These are phyloP conservation scores for Rhododendron henanense DNA, from an alignment of 148 eudicot species.

Conservation along the genomic window DNA sequence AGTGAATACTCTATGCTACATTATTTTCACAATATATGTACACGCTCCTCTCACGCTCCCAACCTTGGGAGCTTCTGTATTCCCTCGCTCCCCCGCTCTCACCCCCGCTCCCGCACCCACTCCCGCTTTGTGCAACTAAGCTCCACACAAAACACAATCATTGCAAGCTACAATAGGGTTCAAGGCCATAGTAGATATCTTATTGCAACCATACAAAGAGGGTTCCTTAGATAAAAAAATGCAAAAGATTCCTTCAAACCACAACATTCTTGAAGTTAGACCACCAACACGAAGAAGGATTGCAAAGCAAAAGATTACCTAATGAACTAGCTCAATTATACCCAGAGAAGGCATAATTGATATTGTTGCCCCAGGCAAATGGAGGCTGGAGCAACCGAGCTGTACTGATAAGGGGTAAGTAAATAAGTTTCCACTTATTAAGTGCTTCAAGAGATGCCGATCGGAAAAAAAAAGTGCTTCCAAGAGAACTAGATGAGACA, in stretches of 20 bases:
- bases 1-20: no score
- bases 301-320: background rate
- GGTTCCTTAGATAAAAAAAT: background rate
- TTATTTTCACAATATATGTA: no score
- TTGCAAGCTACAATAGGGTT: background rate
- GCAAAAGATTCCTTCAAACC: background rate
- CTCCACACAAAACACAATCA: background rate
- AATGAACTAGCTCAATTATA: background rate
- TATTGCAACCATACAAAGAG: background rate
- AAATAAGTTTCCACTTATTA: background rate
- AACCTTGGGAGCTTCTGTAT: no score
- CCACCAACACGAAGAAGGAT: background rate
- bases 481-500: background rate
- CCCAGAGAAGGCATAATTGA: background rate
- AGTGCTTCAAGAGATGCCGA: background rate
- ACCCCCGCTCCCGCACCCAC: no score
- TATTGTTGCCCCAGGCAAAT: slow-evolving; percentile 2
- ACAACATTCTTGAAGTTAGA: background rate
- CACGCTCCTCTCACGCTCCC: no score
- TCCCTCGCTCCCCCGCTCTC: no score
- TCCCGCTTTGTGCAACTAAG: no score
- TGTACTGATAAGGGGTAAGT: background rate
- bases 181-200: background rate
- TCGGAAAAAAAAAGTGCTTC: background rate
- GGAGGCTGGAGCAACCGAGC: background rate